Conservation (phyloP, 2,329 filamentous ascomycete species). For the Fusarium cyanostomum region DNA sequence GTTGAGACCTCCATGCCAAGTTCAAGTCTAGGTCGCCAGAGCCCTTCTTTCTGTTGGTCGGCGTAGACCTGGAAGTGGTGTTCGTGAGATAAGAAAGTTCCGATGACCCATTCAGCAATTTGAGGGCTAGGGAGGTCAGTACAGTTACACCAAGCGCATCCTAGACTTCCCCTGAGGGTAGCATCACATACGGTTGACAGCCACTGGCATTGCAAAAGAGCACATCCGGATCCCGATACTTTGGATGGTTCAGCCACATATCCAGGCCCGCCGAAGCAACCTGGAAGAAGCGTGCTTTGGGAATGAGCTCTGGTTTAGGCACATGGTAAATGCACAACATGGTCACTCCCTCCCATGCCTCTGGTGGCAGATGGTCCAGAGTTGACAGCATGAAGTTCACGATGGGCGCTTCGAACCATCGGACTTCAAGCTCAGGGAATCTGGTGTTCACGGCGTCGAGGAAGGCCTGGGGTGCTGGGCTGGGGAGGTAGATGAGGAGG, state of each 20-base stretch:
- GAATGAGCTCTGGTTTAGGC: slow-evolving; percentile 45
- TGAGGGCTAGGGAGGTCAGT: slow-evolving; percentile 42
- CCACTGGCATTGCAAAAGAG: slow-evolving; percentile 55
- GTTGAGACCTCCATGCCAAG: slow-evolving; percentile 46
- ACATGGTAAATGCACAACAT: slow-evolving; percentile 48
- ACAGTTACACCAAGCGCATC: background rate
- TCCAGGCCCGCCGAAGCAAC: slow-evolving; percentile 56
- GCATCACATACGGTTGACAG: slow-evolving; percentile 52
- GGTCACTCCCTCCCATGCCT: slow-evolving; percentile 54
- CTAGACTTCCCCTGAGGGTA: too few relatives aligned
- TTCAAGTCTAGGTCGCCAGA: slow-evolving; percentile 40
- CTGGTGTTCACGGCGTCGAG: slow-evolving; percentile 44
- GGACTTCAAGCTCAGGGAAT: slow-evolving; percentile 52
- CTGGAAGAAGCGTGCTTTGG: slow-evolving; percentile 56
- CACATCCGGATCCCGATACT: slow-evolving; percentile 49
- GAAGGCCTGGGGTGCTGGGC: slow-evolving; percentile 47
- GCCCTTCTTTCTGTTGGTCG: slow-evolving; percentile 42
- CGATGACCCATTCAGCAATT: slow-evolving; percentile 55
- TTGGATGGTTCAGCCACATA: slow-evolving; percentile 49
- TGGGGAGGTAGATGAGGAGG: slow-evolving; percentile 51
- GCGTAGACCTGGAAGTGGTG: slow-evolving; percentile 46
- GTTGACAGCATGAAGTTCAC: slow-evolving; percentile 23
- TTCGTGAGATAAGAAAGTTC: slow-evolving; percentile 46
- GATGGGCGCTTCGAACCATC: slow-evolving; percentile 44
- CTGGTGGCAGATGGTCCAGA: slow-evolving; percentile 43